Evolutionary conservation across 2,329 filamentous ascomycete species (phyloP), one percentile per base, ranked within the genome.

Genomic region (Phoma herbarum): DNA sequence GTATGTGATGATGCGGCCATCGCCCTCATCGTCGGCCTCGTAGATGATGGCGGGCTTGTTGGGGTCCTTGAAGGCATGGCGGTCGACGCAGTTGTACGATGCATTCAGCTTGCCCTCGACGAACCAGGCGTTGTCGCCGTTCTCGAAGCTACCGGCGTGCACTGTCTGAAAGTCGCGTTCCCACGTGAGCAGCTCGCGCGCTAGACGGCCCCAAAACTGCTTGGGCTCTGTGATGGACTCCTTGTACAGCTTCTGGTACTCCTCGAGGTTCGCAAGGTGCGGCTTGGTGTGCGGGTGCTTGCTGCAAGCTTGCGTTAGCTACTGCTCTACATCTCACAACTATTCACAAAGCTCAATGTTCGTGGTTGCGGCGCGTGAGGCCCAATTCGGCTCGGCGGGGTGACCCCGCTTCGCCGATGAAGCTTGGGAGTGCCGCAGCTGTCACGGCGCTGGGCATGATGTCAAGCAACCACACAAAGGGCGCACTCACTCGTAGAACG

Each of bases 1-100:
- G 72, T 98, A 99, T 65, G 92, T 95, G 78, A 99, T 90, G 66
- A 85, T 93, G 67, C 94, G 92, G 74, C 95, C 93, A 75, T 96
- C 90, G 52, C 81, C 84, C 41, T 90, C 87, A 80, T 99, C 95
- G 73, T 99, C 95, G 61, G 93, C 94, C 83, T 99, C 95, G 83
- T 98, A 99, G 82, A 98, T 97, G 81, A 99, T 96, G 77, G 95
- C 95, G 46, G 95, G 88, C 81, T 90, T 92, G 81, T 98, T 83
- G 46, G 95, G 95, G 80, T 97, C 88, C 81, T 93, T 93, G 80
- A 96, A 86, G n/a, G 95, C 95, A 79, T 98, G 94, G 62, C 95
- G 91, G 75, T 99, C 95, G 65, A 99, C 89, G 75, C 93, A 96
- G 84, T 99, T 99, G 87, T 93, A 98, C 26, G 91, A 95, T 63